Base-by-base conservation (phyloP, 2,329 filamentous ascomycete species). In the Aspergillus carbonarius region DNA sequence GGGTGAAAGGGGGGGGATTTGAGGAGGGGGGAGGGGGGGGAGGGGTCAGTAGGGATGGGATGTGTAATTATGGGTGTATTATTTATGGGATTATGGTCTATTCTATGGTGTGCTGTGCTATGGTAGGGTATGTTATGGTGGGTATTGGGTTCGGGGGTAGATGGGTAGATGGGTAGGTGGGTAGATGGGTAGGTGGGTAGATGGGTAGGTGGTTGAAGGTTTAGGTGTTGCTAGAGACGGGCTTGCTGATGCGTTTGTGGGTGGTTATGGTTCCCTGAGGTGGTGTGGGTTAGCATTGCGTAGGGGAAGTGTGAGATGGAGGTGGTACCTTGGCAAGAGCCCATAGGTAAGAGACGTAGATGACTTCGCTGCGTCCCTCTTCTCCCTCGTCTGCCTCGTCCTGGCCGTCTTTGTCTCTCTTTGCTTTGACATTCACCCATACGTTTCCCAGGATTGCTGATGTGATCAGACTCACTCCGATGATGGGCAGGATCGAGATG, bases 401-500 rank as follows among this genome's bases (percentile, higher is more conserved):
- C 20, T 57, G 55, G 32, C 62, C 30, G n/a, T 57, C 58, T 5
- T 64, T 60, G 18, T 64, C 61, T 7, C 63, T 60, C 50, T 53
- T 64, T 32, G 55, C 65, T 54, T 61, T 64, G 17, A 70, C 70
- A 15, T 74, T 77, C 55, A 83, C 81, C 78, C 79, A 81, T 3
- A 83, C 81, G 72, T 84, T 83, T 0, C 82, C 82, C 60, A 84
- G 63, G 15, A 77, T 73, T 1, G 71, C 55, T n/a, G 77, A 75
- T 4, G 79, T 74, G 4, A 82, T 44, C 1, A 82, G 70, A 17
- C 77, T 78, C 5, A 83, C 57, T 35, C 72, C 80, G 73, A 88
- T 79, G 58, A 89, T 81, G 0, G 86, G 86, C 12, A 84, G 72
- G 37, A 90, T 81, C 0, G 85, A 77, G 39, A 88, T 79, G 64